phyloP scores from a whole-genome alignment of 345 rosid genomes.

The Syzygium aqueum region DNA sequence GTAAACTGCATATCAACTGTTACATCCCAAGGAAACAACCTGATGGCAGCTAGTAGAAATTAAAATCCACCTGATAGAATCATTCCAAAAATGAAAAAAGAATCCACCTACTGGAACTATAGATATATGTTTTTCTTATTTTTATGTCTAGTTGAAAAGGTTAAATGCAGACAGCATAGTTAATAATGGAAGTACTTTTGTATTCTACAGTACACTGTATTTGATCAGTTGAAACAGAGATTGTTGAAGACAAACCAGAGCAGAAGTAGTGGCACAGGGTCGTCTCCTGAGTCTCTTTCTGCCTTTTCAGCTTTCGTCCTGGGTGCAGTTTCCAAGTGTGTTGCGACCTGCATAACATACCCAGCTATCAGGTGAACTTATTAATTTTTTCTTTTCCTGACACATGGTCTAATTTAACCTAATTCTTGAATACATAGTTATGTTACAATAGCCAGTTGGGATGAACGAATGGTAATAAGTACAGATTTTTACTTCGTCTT shows the following conservation, averaged over 20 bases:
- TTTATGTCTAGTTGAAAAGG: neutral
- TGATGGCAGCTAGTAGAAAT: neutral
- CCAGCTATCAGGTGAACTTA: slow-evolving; percentile 78
- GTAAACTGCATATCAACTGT: neutral
- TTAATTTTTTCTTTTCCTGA: neutral
- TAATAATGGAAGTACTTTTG: neutral
- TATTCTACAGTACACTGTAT: slow-evolving; percentile 68
- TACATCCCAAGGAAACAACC: neutral
- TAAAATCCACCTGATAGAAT: neutral
- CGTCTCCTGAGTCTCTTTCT: slow-evolving; percentile 56
- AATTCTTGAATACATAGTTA: neutral
- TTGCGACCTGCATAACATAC: slow-evolving; percentile 74
- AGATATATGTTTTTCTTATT: neutral
- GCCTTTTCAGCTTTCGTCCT: slow-evolving; percentile 78
- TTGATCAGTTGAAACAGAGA: slow-evolving; percentile 86
- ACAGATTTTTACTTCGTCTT: neutral
- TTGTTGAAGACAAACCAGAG: slow-evolving; percentile 27
- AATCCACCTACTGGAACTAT: neutral
- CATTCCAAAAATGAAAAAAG: neutral
- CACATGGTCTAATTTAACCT: neutral
- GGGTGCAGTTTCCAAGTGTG: slow-evolving; percentile 83
- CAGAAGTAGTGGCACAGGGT: slow-evolving; percentile 15
- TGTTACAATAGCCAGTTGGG: neutral
- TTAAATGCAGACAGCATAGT: neutral
- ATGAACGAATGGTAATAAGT: neutral